phyloP scores from a whole-genome alignment of 1,139 yeast genomes.

The Scheffersomyces quercinus region DNA sequence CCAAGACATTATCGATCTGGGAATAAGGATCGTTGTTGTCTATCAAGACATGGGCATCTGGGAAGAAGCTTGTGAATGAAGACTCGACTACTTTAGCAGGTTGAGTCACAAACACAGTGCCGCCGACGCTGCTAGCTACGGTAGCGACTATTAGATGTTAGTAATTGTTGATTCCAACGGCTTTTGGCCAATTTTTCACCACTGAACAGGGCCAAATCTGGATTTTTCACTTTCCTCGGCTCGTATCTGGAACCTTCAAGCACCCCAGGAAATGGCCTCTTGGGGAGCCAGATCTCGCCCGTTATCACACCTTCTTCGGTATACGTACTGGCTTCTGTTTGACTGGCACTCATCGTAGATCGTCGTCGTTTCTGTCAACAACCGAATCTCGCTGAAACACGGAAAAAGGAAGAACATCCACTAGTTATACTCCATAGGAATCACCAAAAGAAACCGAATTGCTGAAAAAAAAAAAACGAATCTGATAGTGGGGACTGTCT shows the following conservation, averaged over 20 bases:
- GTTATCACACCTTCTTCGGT: too few species aligned
- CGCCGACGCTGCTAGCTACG: conserved; percentile 21
- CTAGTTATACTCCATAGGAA: neutral
- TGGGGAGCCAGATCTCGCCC: too few species aligned
- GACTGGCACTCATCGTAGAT: conserved; percentile 13
- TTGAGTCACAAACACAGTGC: conserved; percentile 43
- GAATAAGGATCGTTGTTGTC: conserved; percentile 58
- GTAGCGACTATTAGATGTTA: conserved; percentile 12
- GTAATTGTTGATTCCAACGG: conserved; percentile 2
- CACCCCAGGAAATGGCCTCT: too few species aligned
- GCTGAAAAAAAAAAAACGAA: conserved; percentile 3
- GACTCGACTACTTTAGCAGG: conserved; percentile 49
- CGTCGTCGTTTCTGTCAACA: neutral
- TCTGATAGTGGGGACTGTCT: neutral
- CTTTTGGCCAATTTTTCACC: too few species aligned
- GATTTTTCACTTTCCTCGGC: neutral
- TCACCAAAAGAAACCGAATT: neutral
- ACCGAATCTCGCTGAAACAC: conserved; percentile 4
- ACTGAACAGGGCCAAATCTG: neutral
- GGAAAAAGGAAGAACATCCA: neutral
- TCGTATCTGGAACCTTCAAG: neutral
- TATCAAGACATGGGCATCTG: conserved; percentile 33
- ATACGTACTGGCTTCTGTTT: conserved; percentile 15
- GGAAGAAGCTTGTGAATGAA: conserved; percentile 25
- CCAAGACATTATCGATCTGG: conserved; percentile 35